Base-by-base conservation (phyloP, 768 basidiomycete genomes). In the Tricholoma flavovirens region DNA sequence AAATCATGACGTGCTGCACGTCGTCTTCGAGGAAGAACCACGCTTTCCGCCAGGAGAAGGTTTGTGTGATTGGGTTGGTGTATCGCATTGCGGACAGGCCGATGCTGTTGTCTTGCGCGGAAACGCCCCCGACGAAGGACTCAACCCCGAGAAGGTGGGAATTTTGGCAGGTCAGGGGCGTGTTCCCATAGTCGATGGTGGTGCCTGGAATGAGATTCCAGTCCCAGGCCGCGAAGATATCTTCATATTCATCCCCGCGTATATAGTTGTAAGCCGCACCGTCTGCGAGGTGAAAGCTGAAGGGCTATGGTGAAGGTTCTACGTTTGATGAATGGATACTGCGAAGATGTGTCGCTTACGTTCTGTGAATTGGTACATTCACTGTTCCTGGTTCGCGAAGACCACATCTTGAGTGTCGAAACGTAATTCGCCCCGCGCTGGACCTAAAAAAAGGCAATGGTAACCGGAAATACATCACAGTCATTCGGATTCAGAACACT, bases 201-300 rank as follows among this genome's bases (percentile, higher is more conserved):
- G 74, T 88, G 0, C 88, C 88, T 9, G 88, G 87, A 29, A 90
- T 81, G 5, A 86, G 75, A 60, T 88, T 82, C 88, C 88, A 90
- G 66, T 90, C 86, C 87, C 87, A 87, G 2, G 82, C 75, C 1
- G 83, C 86, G 2, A 81, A 71, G 21, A 87, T 88, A 62, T 89
- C 86, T 63, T 87, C 84, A 62, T 89, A 89, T 66, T 89, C 88
- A 62, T 81, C 70, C 8, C 88, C 88, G 43, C 71, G 69, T 21
- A 85, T 61, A 66, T 88, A 87, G 1, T 83, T 88, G 66, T 84
- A 83, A 8, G 82, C 66, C 0, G 77, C 76, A 1, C 87, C 87
- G 54, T 88, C 84, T 2, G 85, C 75, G 3, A 90, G 73, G 61
- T 90, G 88, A 71, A 88, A 87, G 4, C 86, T 86, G 17, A 80